Evolutionary conservation across 352 stramenopile genomes (phyloP).

Genomic region (Stephanocyclus meneghinianus): DNA sequence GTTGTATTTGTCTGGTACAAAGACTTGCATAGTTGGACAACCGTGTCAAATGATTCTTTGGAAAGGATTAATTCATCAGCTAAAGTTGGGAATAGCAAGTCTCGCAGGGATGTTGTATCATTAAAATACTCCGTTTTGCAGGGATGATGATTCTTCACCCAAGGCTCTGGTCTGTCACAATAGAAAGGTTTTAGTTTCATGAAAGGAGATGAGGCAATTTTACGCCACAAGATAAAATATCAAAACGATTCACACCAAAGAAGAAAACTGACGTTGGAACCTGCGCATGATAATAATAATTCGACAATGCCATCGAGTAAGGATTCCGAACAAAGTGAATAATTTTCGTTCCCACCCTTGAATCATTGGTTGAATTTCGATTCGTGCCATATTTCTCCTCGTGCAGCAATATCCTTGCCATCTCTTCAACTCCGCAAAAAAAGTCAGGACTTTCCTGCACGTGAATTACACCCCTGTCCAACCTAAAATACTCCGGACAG

Average conservation of each 20-base stretch:
- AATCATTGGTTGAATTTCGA: constrained; percentile 1
- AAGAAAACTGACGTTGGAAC: constrained; percentile 43
- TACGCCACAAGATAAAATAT: neutral
- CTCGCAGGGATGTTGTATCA: neutral
- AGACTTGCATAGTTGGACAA: constrained; percentile 11
- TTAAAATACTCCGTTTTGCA: constrained; percentile 5
- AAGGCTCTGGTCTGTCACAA: constrained; percentile 12
- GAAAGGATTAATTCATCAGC: constrained; percentile 11
- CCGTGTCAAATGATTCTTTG: constrained; percentile 11
- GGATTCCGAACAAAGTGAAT: constrained; percentile 53
- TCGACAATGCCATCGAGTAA: constrained; percentile 49
- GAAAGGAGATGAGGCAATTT: neutral
- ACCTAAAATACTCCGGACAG: constrained; percentile 11
- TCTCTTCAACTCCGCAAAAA: constrained; percentile 25
- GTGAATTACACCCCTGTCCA: constrained; percentile 12
- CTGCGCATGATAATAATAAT: constrained; percentile 57
- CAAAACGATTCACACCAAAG: neutral
- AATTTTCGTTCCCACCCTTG: constrained; percentile 33
- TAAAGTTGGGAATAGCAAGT: constrained; percentile 11
- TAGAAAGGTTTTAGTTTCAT: neutral
- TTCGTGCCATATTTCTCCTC: neutral
- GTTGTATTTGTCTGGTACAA: constrained; percentile 9
- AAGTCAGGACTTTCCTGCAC: constrained; percentile 30
- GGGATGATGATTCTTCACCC: constrained; percentile 8
- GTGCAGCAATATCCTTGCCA: constrained; percentile 25